Evolutionary conservation across 257 asterid genomes (phyloP).

Genomic region (Solanum clarkiae): DNA sequence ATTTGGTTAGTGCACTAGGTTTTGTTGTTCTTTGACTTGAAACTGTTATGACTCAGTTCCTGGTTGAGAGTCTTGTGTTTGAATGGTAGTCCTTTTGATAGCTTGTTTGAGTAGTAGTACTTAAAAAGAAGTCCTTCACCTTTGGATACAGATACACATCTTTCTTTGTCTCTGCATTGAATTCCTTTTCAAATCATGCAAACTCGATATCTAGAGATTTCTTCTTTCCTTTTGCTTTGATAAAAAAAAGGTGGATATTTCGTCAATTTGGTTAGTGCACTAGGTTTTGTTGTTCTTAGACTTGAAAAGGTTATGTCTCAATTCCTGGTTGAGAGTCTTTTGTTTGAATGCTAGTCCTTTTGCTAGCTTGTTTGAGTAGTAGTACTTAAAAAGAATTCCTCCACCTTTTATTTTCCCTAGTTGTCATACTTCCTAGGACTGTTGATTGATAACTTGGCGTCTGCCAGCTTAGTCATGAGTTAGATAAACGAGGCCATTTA

Average conservation of each 20-base stretch:
- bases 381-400: not conserved
- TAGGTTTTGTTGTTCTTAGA: not conserved
- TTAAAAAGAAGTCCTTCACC: not conserved
- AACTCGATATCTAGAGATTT: not conserved
- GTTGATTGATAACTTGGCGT: not conserved
- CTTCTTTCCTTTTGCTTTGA: not conserved
- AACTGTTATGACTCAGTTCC: not conserved
- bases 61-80: not conserved
- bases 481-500: not conserved
- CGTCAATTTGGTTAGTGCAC: not conserved
- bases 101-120: not conserved
- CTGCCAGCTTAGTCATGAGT: not conserved
- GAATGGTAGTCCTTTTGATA: not conserved
- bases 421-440: not conserved
- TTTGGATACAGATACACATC: not conserved
- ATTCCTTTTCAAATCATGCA: not conserved
- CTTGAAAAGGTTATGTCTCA: not conserved
- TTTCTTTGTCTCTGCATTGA: not conserved
- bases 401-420: not conserved
- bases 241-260: not conserved
- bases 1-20: not conserved
- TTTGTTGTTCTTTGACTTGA: not conserved
- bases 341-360: not conserved
- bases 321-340: not conserved
- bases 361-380: not conserved